These are phyloP conservation scores for Russula sp. DNA, from an alignment of 768 basidiomycete genomes.

Conservation along the genomic window DNA sequence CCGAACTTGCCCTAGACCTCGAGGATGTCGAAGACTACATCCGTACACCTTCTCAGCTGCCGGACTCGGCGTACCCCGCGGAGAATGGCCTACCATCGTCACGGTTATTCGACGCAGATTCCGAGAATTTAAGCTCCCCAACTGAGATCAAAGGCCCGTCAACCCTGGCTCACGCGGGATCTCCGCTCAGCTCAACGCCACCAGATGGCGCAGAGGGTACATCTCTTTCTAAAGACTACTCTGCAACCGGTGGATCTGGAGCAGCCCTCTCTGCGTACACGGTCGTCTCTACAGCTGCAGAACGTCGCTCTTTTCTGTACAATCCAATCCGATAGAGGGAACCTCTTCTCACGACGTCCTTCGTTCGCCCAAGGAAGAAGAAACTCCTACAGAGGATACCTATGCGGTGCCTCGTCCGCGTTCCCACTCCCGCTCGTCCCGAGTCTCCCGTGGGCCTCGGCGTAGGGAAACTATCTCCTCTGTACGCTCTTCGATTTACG, in stretches of 20 bases:
- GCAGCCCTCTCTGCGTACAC: conserved; percentile 28
- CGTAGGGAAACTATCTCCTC: conserved; percentile 19
- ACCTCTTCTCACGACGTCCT: background rate
- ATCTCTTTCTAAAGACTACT: conserved; percentile 27
- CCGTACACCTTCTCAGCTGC: conserved; percentile 23
- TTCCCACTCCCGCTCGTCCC: conserved; percentile 14
- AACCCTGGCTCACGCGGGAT: background rate
- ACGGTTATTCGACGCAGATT: conserved; percentile 17
- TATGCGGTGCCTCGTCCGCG: conserved; percentile 5
- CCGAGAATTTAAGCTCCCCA: background rate
- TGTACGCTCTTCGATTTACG: conserved; percentile 46
- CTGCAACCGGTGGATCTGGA: conserved; percentile 31
- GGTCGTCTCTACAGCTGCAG: background rate
- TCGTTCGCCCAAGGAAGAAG: conserved; percentile 7
- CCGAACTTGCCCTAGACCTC: conserved; percentile 59
- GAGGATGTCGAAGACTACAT: conserved; percentile 62
- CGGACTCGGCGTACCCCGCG: background rate
- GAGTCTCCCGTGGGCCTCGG: background rate
- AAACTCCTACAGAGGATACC: background rate
- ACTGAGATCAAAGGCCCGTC: background rate
- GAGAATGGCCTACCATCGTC: background rate
- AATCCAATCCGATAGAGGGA: background rate
- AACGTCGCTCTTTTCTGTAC: conserved; percentile 12
- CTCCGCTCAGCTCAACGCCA: conserved; percentile 15
- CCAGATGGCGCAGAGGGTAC: conserved; percentile 4